A percentile compares a stretch with the other conserved stretches of the same genome.
These are phyloP conservation scores for Hemisphaericaspora lyxosophila DNA, from an alignment of 1,139 yeast genomes.

Conservation along the genomic window DNA sequence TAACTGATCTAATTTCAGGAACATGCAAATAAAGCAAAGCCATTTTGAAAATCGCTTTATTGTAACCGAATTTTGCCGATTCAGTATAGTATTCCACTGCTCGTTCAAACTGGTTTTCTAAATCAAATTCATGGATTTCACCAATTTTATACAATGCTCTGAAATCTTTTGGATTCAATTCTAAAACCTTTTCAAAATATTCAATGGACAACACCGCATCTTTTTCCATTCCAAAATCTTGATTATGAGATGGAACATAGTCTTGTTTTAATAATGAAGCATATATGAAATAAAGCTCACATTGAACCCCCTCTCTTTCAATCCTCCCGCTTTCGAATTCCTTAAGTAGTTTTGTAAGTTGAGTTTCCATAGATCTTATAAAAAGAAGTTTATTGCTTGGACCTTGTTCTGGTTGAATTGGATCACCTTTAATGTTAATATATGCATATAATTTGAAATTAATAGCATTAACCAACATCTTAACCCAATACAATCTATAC, in stretches of 20 bases:
- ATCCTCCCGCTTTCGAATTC: conserved; percentile 31
- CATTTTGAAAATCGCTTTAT: conserved; percentile 44
- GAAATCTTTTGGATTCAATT: conserved; percentile 32
- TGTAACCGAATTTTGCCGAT: conserved; percentile 45
- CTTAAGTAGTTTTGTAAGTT: conserved; percentile 37
- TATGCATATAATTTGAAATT: conserved; percentile 42
- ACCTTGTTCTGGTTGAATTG: conserved; percentile 31
- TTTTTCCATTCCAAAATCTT: conserved; percentile 38
- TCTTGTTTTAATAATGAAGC: conserved; percentile 43
- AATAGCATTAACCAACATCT: conserved; percentile 44
- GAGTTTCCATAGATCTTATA: conserved; percentile 42
- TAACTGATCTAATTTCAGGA: conserved; percentile 35
- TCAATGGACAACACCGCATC: conserved; percentile 31
- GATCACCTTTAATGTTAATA: conserved; percentile 48
- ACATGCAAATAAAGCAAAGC: conserved; percentile 40
- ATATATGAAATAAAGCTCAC: conserved; percentile 36
- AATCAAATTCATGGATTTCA: conserved; percentile 40
- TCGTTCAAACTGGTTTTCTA: conserved; percentile 27
- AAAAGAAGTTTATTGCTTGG: conserved; percentile 36
- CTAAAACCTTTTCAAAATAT: conserved; percentile 36
- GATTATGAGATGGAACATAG: conserved; percentile 30
- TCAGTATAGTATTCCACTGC: conserved; percentile 39
- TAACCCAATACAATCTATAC: conserved; percentile 45
- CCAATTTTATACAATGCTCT: conserved; percentile 42
- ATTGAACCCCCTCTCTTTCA: conserved; percentile 24